These are phyloP conservation scores for Pestalotiopsis fici DNA, from an alignment of 2,329 filamentous ascomycete species.

Conservation along the genomic window DNA sequence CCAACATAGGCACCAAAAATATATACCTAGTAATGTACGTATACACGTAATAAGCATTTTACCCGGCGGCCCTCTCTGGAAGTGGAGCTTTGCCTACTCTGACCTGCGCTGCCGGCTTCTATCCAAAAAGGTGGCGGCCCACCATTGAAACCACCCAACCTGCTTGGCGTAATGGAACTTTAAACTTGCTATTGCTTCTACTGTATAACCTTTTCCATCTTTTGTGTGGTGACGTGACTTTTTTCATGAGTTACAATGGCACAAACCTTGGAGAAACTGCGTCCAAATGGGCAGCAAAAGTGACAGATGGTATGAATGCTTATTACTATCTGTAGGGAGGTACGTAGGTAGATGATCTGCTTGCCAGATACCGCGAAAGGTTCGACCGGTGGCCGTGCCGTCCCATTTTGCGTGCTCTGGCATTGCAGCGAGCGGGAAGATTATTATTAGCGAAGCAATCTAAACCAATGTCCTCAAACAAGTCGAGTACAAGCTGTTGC, in stretches of 20 bases:
- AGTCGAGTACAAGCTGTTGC: background rate
- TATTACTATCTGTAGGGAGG: background rate
- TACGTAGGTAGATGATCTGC: background rate
- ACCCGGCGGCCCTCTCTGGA: background rate
- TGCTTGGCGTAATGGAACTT: background rate
- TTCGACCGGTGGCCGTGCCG: background rate
- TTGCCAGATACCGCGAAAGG: too few relatives aligned
- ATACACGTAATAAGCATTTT: background rate
- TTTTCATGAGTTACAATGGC: too few relatives aligned
- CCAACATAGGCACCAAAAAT: too few relatives aligned
- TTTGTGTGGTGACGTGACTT: too few relatives aligned
- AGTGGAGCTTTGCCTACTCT: background rate
- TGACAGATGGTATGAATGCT: background rate
- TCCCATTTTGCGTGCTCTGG: background rate
- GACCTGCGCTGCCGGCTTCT: background rate
- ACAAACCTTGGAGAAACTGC: too few relatives aligned
- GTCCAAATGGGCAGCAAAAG: background rate
- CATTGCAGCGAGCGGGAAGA: background rate
- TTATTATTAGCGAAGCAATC: background rate
- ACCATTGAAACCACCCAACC: background rate
- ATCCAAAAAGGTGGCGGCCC: background rate
- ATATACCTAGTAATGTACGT: too few relatives aligned
- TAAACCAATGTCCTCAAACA: background rate
- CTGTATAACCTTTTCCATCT: background rate
- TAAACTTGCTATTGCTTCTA: background rate